Percentiles rank a stretch among this genome's conserved stretches.
phyloP scores from a whole-genome alignment of 2,329 filamentous ascomycete genomes.

The Aureobasidium namibiae region DNA sequence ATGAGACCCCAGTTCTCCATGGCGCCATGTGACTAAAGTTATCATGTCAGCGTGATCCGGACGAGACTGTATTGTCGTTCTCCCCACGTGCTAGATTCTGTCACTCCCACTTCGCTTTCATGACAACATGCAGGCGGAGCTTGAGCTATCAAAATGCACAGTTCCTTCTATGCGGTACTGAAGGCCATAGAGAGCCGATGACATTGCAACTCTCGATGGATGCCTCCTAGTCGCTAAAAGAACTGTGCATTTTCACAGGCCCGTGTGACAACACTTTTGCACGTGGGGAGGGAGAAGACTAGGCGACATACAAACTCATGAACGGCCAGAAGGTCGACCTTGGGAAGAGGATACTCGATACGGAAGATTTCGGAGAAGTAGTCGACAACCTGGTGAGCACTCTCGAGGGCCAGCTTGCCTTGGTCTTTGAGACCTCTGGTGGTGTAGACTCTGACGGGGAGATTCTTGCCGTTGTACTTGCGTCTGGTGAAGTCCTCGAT shows the following conservation, averaged over 20 bases:
- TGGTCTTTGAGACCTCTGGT: slow-evolving; percentile 91
- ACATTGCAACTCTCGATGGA: too few relatives aligned
- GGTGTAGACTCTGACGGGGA: slow-evolving; percentile 93
- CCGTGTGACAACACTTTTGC: too few relatives aligned
- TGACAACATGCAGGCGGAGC: too few relatives aligned
- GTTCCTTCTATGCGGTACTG: too few relatives aligned
- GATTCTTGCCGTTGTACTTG: slow-evolving; percentile 80
- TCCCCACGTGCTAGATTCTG: too few relatives aligned
- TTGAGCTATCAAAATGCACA: not conserved
- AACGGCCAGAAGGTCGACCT: slow-evolving; percentile 82
- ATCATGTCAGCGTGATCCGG: slow-evolving; percentile 32
- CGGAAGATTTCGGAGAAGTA: slow-evolving; percentile 93
- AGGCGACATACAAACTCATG: slow-evolving; percentile 70
- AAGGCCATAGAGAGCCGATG: too few relatives aligned
- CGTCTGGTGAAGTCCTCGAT: slow-evolving; percentile 85
- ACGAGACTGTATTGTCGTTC: not conserved
- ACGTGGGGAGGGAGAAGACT: too few relatives aligned
- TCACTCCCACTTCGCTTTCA: too few relatives aligned
- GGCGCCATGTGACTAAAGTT: slow-evolving; percentile 55
- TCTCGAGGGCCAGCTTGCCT: slow-evolving; percentile 79
- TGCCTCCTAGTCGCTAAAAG: too few relatives aligned
- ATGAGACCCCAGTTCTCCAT: slow-evolving; percentile 98
- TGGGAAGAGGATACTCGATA: slow-evolving; percentile 87
- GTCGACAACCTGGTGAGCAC: slow-evolving; percentile 88
- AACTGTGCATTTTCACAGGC: too few relatives aligned